Conservation (phyloP, 2,329 filamentous ascomycete species). For the Penicillium aurantiogriseum region DNA sequence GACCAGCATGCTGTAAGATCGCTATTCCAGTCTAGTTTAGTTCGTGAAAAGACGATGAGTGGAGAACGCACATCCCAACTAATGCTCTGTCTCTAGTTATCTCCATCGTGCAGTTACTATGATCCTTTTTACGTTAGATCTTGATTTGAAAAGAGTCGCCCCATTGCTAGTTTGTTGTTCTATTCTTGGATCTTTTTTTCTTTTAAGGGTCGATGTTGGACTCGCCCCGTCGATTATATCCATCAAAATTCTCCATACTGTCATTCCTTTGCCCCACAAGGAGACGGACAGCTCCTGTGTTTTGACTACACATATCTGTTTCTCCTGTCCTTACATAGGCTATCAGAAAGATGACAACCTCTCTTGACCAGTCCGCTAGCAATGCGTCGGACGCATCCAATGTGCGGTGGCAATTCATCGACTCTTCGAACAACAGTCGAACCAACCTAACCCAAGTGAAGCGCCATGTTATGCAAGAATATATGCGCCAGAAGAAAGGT, state of each 20-base stretch:
- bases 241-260: neutral
- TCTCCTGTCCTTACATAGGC: neutral
- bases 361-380: slow-evolving; percentile 3
- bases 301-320: neutral
- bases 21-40: slow-evolving; percentile 3
- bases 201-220: neutral
- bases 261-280: neutral
- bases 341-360: slow-evolving; percentile 16
- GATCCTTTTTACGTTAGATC: neutral
- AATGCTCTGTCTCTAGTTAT: neutral
- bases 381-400: slow-evolving; percentile 10
- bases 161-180: neutral
- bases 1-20: neutral
- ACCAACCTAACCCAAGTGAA: slow-evolving; percentile 42
- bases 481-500: slow-evolving; percentile 39
- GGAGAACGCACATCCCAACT: neutral
- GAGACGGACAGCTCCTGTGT: neutral
- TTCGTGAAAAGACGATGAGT: slow-evolving; percentile 1
- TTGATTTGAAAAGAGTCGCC: neutral
- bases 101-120: neutral
- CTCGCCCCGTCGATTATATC: neutral
- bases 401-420: slow-evolving; percentile 42
- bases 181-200: neutral
- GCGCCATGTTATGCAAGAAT: slow-evolving; percentile 47
- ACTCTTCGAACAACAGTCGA: slow-evolving; percentile 37